Evolutionary conservation across 1,284 basidiomycete genomes (phyloP).

Genomic region (Trametes versicolor): DNA sequence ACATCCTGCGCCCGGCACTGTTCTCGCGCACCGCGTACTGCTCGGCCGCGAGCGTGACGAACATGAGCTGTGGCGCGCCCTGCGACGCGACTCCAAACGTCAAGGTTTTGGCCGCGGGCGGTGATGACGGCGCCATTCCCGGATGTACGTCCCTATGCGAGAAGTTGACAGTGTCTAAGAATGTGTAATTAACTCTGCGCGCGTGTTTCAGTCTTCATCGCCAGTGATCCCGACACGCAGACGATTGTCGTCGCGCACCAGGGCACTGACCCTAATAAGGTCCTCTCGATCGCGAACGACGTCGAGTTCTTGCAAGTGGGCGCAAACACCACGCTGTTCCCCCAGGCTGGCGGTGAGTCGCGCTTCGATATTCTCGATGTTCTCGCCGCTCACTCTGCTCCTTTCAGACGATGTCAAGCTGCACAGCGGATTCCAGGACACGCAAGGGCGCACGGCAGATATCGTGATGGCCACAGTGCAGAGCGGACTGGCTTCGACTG

Average conservation of each 20-base stretch:
- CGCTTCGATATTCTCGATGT: neutral
- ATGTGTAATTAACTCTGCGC: neutral
- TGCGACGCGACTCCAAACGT: constrained; percentile 59
- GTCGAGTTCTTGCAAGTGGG: constrained; percentile 47
- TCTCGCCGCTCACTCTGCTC: neutral
- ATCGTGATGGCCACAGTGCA: constrained; percentile 51
- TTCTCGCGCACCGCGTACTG: constrained; percentile 55
- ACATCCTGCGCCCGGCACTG: constrained; percentile 50
- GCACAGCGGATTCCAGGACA: constrained; percentile 57
- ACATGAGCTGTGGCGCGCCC: constrained; percentile 51
- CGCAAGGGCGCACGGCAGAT: constrained; percentile 56
- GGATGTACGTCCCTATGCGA: constrained; percentile 24
- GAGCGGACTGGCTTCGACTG: constrained; percentile 46
- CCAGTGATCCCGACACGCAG: constrained; percentile 49
- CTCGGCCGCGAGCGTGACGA: constrained; percentile 44
- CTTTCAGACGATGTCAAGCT: constrained; percentile 44
- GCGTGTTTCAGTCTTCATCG: constrained; percentile 46
- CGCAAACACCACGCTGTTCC: constrained; percentile 53
- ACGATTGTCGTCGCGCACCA: constrained; percentile 59
- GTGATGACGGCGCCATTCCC: constrained; percentile 53
- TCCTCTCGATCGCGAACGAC: constrained; percentile 57
- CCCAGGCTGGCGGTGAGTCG: constrained; percentile 40
- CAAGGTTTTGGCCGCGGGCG: constrained; percentile 64
- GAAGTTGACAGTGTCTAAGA: neutral
- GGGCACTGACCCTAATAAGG: constrained; percentile 52